Evolutionary conservation across 257 asterid species (phyloP).

Genomic region (Thymus quinquecostatus): DNA sequence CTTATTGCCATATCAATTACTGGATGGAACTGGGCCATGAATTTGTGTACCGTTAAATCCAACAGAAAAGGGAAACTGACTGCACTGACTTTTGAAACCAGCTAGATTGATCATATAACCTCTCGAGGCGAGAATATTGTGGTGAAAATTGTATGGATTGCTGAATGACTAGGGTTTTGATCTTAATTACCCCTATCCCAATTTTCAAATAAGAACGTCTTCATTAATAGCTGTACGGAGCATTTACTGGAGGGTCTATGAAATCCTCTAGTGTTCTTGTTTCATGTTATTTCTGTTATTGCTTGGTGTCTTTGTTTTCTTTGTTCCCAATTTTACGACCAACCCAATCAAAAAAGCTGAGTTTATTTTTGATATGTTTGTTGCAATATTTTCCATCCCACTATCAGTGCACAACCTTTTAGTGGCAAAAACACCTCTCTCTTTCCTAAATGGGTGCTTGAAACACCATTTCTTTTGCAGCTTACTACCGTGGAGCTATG

Average conservation of each 20-base stretch:
- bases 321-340: background rate
- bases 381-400: slow-evolving; percentile 1
- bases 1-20: background rate
- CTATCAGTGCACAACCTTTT: background rate
- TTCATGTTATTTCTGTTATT: background rate
- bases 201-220: background rate
- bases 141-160: slow-evolving; percentile 16
- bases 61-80: background rate
- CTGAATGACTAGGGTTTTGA: background rate
- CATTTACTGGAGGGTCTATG: slow-evolving; percentile 11
- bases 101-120: background rate
- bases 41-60: background rate
- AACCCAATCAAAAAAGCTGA: background rate
- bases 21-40: background rate
- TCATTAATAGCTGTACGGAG: background rate
- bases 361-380: slow-evolving; percentile 20
- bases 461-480: slow-evolving; percentile 42
- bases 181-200: background rate
- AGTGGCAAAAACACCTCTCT: background rate
- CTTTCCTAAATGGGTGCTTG: slow-evolving; percentile 10
- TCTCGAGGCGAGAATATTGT: background rate
- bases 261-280: background rate
- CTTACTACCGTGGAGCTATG: slow-evolving; percentile 79
- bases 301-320: background rate
- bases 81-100: background rate